Conservation (phyloP, 2,329 filamentous ascomycete species). For the Colletotrichum cereale region DNA sequence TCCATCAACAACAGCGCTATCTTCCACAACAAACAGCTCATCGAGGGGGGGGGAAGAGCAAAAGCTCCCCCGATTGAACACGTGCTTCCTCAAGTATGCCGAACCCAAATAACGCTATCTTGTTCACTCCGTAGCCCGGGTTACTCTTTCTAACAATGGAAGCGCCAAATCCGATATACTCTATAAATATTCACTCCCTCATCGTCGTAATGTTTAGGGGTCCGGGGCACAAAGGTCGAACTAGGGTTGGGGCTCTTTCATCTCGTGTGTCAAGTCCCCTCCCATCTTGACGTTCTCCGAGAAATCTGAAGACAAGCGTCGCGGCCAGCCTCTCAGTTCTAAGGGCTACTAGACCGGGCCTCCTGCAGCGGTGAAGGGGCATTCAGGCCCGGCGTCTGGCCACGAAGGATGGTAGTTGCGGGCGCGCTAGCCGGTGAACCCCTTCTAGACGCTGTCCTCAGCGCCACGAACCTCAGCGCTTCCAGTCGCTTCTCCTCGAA, state of each 20-base stretch:
- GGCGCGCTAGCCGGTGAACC: constrained; percentile 40
- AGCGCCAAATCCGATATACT: not conserved
- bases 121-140: not conserved
- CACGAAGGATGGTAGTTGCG: constrained; percentile 29
- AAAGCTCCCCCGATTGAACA: not conserved
- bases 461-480: constrained; percentile 56
- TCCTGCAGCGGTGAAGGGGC: constrained; percentile 28
- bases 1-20: not conserved
- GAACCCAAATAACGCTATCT: constrained; percentile 2
- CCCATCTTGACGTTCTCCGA: not conserved
- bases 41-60: not conserved
- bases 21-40: not conserved
- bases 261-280: not conserved
- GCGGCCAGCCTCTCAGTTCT: constrained; percentile 2
- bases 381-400: constrained; percentile 22
- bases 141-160: not conserved
- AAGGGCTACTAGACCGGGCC: constrained; percentile 10
- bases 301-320: not conserved
- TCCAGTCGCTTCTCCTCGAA: constrained; percentile 64
- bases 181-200: not conserved
- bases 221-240: not conserved
- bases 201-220: not conserved
- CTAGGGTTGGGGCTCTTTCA: not conserved
- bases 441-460: constrained; percentile 32
- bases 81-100: not conserved